Evolutionary conservation across 306 rosid genomes (phyloP), one percentile per base, ranked within the genome.

Genomic region (Macrotyloma uniflorum): DNA sequence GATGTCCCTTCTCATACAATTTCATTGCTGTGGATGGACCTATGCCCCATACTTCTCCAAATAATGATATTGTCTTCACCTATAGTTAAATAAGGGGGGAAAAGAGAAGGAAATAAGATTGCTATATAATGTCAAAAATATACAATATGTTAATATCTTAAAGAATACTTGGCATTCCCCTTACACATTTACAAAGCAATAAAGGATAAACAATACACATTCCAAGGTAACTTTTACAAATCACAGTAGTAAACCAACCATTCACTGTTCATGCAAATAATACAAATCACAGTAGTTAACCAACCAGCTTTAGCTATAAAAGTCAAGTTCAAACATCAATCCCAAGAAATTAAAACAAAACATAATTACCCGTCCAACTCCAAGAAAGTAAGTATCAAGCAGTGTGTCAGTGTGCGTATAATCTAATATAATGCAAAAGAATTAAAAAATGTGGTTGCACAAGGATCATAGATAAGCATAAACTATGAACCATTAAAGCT

Each of bases 1-100:
- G 93, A 43, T 89, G 79, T 67, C 98, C 97, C 87, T 92, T 95
- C 83, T 92, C 98, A 32, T 88, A 95, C 79, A 95, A 83, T 81
- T 90, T 91, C 77, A 88, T 77, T 19, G 98, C 93, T 23, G 98
- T 95, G 72, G 98, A 93, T 58, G 98, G 97, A 74, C 97, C 98
- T 76, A 92, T 76, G 64, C 98, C 98, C 98, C 98, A 95, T 54
- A 92, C 92, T 88, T 95, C 95, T 47, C 95, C 97, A 87, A 95
- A 95, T 63, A 95, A 83, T 85, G 92, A 83, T 85, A 95, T 87
- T 40, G 98, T 89, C 22, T 86, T 61, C 33, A 92, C 95, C 97
- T 94, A 76, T 43, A 83, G 67, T 84, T 68, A 63, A 79, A 77
- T 16, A 40, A 50, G 45, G 66, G 42, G 58, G 3, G 1, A n/a